These are phyloP conservation scores for Nowakowskiella sp. DNA, from an alignment of 192 early-diverging fungal genomes.

Conservation along the genomic window DNA sequence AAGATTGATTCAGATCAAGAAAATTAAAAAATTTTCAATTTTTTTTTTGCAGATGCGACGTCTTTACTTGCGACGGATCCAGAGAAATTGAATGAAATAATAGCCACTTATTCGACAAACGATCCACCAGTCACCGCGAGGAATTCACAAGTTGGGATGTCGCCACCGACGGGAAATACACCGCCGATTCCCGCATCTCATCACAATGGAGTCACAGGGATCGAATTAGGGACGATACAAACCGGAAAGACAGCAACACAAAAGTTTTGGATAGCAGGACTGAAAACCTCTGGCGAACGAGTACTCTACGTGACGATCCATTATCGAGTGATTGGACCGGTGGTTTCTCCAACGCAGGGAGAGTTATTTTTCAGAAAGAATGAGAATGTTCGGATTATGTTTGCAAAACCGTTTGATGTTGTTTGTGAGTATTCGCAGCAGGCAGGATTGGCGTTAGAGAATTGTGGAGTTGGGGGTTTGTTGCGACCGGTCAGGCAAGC, in stretches of 20 bases:
- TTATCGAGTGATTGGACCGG: slow-evolving; percentile 11
- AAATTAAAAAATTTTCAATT: no score
- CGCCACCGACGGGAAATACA: no score
- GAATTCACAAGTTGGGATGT: no score
- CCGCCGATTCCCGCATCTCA: slow-evolving; percentile 12
- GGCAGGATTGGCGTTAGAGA: slow-evolving; percentile 20
- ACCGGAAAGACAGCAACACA: slow-evolving; percentile 12
- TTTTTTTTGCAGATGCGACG: no score
- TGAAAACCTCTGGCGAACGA: slow-evolving; percentile 17
- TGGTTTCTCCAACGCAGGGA: slow-evolving; percentile 12
- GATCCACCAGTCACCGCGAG: no score
- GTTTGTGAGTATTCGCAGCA: slow-evolving; percentile 29
- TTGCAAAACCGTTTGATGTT: slow-evolving; percentile 46
- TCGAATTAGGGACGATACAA: slow-evolving; percentile 39
- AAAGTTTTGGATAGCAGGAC: slow-evolving; percentile 17
- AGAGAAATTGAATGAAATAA: no score
- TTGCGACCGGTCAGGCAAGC: neutral
- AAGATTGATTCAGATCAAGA: no score
- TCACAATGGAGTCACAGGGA: slow-evolving; percentile 17
- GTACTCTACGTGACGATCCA: slow-evolving; percentile 21
- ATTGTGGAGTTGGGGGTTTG: slow-evolving; percentile 13
- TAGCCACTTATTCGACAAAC: no score
- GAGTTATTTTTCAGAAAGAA: slow-evolving; percentile 44
- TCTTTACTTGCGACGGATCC: no score
- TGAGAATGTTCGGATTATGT: slow-evolving; percentile 45